Evolutionary conservation across 2,329 filamentous ascomycete species (phyloP).

Genomic region (Penicillium sumatraense): DNA sequence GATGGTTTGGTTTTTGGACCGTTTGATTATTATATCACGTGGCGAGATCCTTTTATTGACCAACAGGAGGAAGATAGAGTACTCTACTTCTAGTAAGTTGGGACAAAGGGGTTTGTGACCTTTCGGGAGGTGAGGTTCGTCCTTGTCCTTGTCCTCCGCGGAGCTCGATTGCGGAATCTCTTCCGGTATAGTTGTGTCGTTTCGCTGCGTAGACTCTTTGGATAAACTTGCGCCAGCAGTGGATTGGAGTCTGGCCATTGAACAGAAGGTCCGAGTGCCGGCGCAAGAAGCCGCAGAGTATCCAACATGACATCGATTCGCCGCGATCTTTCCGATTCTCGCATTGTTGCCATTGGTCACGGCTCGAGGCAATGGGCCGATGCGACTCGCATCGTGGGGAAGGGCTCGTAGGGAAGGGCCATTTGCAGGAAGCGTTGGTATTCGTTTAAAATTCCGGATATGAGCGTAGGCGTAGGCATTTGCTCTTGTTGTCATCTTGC

Average conservation of each 20-base stretch:
- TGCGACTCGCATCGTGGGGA: neutral
- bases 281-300: neutral
- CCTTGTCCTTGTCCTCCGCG: neutral
- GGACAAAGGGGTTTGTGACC: too few relatives aligned
- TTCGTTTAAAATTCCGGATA: slow-evolving; percentile 8
- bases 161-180: neutral
- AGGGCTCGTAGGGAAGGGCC: neutral
- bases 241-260: too few relatives aligned
- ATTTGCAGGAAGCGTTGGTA: neutral
- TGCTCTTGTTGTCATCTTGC: slow-evolving; percentile 19
- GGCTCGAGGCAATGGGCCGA: neutral
- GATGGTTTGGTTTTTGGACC: neutral
- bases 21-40: neutral
- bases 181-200: neutral
- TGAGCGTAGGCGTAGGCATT: slow-evolving; percentile 5
- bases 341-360: neutral
- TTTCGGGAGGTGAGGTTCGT: too few relatives aligned
- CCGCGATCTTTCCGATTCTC: neutral
- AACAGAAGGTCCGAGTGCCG: neutral
- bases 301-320: neutral
- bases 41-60: too few relatives aligned
- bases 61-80: neutral
- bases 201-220: neutral
- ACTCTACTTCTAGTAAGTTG: too few relatives aligned
- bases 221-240: neutral